These are phyloP conservation scores for Aspergillus homomorphus DNA, from an alignment of 495 filamentous ascomycete species.

Conservation along the genomic window DNA sequence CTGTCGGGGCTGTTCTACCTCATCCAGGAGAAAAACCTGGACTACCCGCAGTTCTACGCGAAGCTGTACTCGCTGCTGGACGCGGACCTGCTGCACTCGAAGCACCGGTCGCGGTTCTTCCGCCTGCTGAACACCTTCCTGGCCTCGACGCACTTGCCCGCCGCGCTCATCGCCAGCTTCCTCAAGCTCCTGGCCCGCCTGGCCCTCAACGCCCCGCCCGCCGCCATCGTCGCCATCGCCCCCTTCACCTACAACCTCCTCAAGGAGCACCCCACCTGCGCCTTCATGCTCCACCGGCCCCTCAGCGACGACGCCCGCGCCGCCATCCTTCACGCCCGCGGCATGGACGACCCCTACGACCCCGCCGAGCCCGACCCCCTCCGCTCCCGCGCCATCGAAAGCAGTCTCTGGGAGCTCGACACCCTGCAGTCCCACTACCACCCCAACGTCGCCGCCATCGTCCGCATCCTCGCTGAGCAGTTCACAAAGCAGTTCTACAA, in stretches of 20 bases:
- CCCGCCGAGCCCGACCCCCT: constrained; percentile 74
- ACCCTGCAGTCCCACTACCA: constrained; percentile 91
- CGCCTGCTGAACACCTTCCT: constrained; percentile 90
- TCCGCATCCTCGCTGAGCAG: constrained; percentile 91
- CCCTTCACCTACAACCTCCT: constrained; percentile 96
- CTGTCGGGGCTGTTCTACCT: constrained; percentile 94
- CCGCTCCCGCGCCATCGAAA: constrained; percentile 83
- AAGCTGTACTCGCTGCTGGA: constrained; percentile 93
- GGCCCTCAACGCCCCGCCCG: constrained; percentile 77
- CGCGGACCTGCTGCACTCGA: constrained; percentile 81
- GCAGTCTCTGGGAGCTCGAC: constrained; percentile 91
- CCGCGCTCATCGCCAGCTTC: constrained; percentile 87
- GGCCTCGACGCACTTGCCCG: constrained; percentile 88
- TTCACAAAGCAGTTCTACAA: constrained; percentile 95
- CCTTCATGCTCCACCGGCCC: constrained; percentile 91
- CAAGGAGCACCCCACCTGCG: constrained; percentile 82
- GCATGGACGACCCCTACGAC: constrained; percentile 78
- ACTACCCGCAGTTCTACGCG: constrained; percentile 91
- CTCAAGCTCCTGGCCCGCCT: constrained; percentile 87
- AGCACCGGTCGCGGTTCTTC: constrained; percentile 90
- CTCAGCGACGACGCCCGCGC: constrained; percentile 54
- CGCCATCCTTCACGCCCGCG: constrained; percentile 57
- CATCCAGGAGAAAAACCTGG: constrained; percentile 87
- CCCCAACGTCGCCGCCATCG: constrained; percentile 91
- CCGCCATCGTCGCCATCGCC: constrained; percentile 80